Percentiles rank a stretch among this genome's conserved stretches.
phyloP scores from a whole-genome alignment of 1,139 yeast genomes.

The Kluyveromyces sp. region DNA sequence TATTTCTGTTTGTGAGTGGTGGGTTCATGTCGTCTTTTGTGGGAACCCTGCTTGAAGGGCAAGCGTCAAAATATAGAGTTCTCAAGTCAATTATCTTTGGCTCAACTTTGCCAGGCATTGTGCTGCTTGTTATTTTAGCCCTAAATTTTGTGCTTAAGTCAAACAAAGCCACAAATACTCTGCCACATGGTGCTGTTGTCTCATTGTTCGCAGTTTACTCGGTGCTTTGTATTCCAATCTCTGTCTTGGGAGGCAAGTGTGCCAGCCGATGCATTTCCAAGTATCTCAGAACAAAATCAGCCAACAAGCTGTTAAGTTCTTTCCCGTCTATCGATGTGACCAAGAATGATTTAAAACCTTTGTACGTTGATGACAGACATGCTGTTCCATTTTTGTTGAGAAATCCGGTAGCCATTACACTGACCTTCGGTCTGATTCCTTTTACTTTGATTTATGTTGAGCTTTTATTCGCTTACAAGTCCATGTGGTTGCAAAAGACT shows the following conservation, averaged over 20 bases:
- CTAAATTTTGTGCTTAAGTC: conserved; percentile 72
- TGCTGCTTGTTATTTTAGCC: conserved; percentile 46
- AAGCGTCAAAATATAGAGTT: neutral
- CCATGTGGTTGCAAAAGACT: conserved; percentile 75
- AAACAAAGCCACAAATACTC: conserved; percentile 64
- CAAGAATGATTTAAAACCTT: conserved; percentile 1
- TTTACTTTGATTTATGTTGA: conserved; percentile 79
- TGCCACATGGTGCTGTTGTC: conserved; percentile 71
- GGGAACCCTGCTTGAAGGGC: conserved; percentile 46
- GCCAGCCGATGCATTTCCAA: conserved; percentile 37
- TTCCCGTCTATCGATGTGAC: neutral
- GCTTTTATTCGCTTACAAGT: conserved; percentile 62
- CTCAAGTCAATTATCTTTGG: conserved; percentile 45
- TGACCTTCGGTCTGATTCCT: conserved; percentile 62
- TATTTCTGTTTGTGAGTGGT: conserved; percentile 56
- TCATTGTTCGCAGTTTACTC: conserved; percentile 51
- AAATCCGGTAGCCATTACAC: conserved; percentile 7
- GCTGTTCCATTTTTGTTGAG: conserved; percentile 5
- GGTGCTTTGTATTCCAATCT: conserved; percentile 64
- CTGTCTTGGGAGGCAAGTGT: conserved; percentile 59
- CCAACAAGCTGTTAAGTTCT: neutral
- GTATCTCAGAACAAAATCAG: conserved; percentile 9
- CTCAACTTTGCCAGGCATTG: conserved; percentile 52
- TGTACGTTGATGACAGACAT: conserved; percentile 1
- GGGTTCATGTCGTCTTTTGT: conserved; percentile 69